phyloP scores from a whole-genome alignment of 495 filamentous ascomycete genomes.

The Trypethelium eluteriae region DNA sequence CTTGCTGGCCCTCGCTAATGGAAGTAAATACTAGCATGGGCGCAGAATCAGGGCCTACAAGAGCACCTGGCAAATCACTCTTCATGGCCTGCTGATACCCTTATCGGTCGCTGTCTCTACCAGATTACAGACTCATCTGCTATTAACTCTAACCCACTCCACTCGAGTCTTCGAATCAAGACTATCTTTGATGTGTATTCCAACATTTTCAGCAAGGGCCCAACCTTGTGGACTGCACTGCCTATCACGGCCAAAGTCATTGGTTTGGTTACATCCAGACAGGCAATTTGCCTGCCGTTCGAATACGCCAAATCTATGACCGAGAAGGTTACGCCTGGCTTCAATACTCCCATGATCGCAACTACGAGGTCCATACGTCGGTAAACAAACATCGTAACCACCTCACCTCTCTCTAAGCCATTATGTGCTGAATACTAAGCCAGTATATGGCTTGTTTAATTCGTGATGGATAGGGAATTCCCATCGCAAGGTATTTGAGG shows the following conservation, averaged over 20 bases:
- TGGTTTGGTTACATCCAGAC: conserved; percentile 81
- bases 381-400: conserved; percentile 89
- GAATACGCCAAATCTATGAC: conserved; percentile 90
- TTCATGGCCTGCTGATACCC: conserved; percentile 38
- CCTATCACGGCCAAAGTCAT: conserved; percentile 71
- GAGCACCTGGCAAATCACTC: conserved; percentile 56
- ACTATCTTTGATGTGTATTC: conserved; percentile 65
- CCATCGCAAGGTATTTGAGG: conserved; percentile 50
- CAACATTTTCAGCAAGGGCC: conserved; percentile 60
- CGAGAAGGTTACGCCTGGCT: conserved; percentile 63
- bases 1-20: conserved; percentile 65
- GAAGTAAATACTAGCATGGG: conserved; percentile 82
- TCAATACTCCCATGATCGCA: conserved; percentile 50
- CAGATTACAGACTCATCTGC: conserved; percentile 59
- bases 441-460: conserved; percentile 74
- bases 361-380: conserved; percentile 68
- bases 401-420: conserved; percentile 72
- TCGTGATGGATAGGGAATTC: conserved; percentile 85
- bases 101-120: conserved; percentile 49
- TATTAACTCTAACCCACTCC: conserved; percentile 67
- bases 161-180: conserved; percentile 67
- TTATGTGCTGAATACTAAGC: conserved; percentile 66
- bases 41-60: conserved; percentile 81
- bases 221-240: conserved; percentile 68
- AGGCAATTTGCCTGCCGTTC: conserved; percentile 78